Conservation (phyloP, 768 basidiomycete genomes). For the Tubosaeta sp. region DNA sequence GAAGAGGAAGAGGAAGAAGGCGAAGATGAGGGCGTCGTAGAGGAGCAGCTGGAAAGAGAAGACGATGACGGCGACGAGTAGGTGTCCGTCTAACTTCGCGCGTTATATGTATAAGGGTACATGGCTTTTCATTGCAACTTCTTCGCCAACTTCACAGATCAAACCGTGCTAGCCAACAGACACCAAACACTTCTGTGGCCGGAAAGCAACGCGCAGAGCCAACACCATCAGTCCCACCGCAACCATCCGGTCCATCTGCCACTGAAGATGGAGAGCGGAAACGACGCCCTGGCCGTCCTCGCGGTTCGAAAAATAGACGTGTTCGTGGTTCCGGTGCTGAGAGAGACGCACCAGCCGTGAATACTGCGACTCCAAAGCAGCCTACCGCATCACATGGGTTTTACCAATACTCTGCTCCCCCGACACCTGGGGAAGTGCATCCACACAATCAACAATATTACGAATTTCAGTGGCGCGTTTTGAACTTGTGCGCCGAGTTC, state of each 20-base stretch:
- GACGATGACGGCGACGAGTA: slow-evolving; percentile 40
- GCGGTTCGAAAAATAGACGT: slow-evolving; percentile 74
- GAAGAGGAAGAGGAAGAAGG: slow-evolving; percentile 65
- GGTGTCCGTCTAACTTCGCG: slow-evolving; percentile 14
- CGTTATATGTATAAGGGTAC: slow-evolving; percentile 2
- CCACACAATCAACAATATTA: slow-evolving; percentile 75
- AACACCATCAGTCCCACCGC: slow-evolving; percentile 25
- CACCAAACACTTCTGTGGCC: slow-evolving; percentile 9
- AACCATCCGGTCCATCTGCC: slow-evolving; percentile 13
- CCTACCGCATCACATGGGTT: slow-evolving; percentile 37
- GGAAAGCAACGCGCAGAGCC: slow-evolving; percentile 23
- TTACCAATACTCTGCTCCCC: slow-evolving; percentile 41
- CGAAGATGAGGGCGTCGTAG: slow-evolving; percentile 71
- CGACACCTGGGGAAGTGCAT: slow-evolving; percentile 45
- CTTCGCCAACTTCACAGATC: slow-evolving; percentile 14
- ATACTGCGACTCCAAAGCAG: slow-evolving; percentile 23
- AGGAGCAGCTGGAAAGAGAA: slow-evolving; percentile 56
- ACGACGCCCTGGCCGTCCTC: slow-evolving; percentile 73
- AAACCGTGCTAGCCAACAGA: slow-evolving; percentile 18
- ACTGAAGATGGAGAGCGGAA: slow-evolving; percentile 45
- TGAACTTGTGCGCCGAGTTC: slow-evolving; percentile 81
- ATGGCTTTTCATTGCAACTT: slow-evolving; percentile 4
- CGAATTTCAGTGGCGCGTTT: slow-evolving; percentile 81
- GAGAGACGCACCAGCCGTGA: slow-evolving; percentile 16
- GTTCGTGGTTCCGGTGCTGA: slow-evolving; percentile 34